These are phyloP conservation scores for Sclerotinia subarctica DNA, from an alignment of 2,329 filamentous ascomycete species.

Conservation along the genomic window DNA sequence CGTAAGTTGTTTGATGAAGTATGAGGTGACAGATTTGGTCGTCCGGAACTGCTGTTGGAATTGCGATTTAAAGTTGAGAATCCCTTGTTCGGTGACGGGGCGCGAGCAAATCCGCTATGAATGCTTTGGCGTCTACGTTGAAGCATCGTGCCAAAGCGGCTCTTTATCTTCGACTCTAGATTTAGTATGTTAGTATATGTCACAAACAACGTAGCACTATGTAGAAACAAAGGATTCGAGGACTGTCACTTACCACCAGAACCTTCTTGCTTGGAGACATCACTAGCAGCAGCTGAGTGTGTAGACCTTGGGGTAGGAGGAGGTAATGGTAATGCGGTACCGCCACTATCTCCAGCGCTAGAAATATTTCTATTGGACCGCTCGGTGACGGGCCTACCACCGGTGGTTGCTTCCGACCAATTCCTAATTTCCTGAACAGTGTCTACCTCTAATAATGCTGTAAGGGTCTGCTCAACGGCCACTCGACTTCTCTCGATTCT, in stretches of 20 bases:
- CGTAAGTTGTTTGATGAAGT: constrained; percentile 58
- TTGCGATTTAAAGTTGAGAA: constrained; percentile 55
- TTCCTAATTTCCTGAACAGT: constrained; percentile 82
- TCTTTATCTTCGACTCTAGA: constrained; percentile 55
- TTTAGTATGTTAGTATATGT: background rate
- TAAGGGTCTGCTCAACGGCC: constrained; percentile 75
- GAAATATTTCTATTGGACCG: constrained; percentile 34
- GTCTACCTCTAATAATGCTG: constrained; percentile 78
- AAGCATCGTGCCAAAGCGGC: constrained; percentile 67
- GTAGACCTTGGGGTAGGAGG: constrained; percentile 33
- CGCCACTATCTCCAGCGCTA: constrained; percentile 27
- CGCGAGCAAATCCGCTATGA: constrained; percentile 54
- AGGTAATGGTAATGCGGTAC: constrained; percentile 28
- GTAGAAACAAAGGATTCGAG: too few relatives aligned
- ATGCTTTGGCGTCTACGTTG: constrained; percentile 64
- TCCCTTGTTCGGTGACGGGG: constrained; percentile 54
- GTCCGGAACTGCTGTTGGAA: constrained; percentile 61
- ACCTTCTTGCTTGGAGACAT: constrained; percentile 28
- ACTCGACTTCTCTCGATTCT: constrained; percentile 72
- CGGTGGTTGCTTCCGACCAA: constrained; percentile 51
- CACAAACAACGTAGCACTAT: background rate
- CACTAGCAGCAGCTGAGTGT: constrained; percentile 34
- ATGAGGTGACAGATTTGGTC: constrained; percentile 48
- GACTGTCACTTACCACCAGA: constrained; percentile 13
- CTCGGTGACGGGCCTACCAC: constrained; percentile 39